phyloP scores from a whole-genome alignment of 1,139 yeast species.

The Suhomyces terraborum region DNA sequence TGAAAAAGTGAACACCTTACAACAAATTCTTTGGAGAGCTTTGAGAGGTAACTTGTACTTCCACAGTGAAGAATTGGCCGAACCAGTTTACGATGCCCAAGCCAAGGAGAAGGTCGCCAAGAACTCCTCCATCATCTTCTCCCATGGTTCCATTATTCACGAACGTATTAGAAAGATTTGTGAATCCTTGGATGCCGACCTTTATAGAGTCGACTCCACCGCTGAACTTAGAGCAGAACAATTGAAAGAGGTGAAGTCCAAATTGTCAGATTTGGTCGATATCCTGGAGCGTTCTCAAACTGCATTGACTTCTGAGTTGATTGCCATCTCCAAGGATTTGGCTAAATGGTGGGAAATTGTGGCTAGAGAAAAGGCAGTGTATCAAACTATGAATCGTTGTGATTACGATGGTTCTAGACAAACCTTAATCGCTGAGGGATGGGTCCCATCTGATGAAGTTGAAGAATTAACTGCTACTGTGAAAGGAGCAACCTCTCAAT shows the following conservation, averaged over 20 bases:
- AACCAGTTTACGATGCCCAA: constrained; percentile 49
- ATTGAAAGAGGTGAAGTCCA: constrained; percentile 54
- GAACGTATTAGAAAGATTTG: constrained; percentile 46
- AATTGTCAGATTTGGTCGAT: constrained; percentile 58
- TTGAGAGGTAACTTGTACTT: constrained; percentile 87
- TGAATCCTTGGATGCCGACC: constrained; percentile 49
- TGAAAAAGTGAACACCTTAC: constrained; percentile 67
- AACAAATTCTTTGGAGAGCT: constrained; percentile 90
- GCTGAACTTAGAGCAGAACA: constrained; percentile 44
- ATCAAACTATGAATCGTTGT: constrained; percentile 64
- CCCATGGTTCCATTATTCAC: constrained; percentile 46
- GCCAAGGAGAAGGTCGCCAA: constrained; percentile 35
- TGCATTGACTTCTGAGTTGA: constrained; percentile 67
- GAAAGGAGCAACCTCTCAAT: constrained; percentile 31
- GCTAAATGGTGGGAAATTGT: constrained; percentile 69
- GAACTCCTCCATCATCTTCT: constrained; percentile 47
- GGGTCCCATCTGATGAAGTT: constrained; percentile 70
- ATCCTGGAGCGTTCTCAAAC: constrained; percentile 57
- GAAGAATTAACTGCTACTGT: constrained; percentile 38
- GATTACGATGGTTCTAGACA: constrained; percentile 66
- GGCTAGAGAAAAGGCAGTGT: constrained; percentile 71
- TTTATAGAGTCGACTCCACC: constrained; percentile 40
- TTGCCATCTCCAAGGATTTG: constrained; percentile 73
- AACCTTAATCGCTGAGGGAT: constrained; percentile 73
- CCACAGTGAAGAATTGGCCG: constrained; percentile 66